phyloP scores from a whole-genome alignment of 441 rosid genomes.

The Populus hybrid region DNA sequence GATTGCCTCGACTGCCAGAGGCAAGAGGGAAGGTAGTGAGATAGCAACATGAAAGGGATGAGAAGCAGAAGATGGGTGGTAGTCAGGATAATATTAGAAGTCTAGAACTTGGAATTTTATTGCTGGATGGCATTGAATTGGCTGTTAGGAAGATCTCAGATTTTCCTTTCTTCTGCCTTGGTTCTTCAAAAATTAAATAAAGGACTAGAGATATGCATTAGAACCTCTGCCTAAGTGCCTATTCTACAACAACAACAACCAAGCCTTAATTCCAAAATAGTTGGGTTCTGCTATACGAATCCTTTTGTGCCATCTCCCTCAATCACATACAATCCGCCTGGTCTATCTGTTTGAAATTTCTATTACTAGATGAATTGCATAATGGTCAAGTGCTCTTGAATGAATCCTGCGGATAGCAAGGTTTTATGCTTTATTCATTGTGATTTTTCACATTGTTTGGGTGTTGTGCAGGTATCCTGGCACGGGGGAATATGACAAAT shows the following conservation, averaged over 20 bases:
- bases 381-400: not conserved
- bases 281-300: not conserved
- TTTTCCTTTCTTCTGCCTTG: not conserved
- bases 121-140: not conserved
- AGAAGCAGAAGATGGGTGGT: not conserved
- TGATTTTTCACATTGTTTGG: not conserved
- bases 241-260: too few species aligned
- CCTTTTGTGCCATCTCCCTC: not conserved
- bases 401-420: not conserved
- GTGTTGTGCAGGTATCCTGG: constrained; percentile 62
- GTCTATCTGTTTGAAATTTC: not conserved
- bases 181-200: not conserved
- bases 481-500: constrained; percentile 76
- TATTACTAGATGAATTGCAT: not conserved
- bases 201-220: not conserved
- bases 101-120: not conserved
- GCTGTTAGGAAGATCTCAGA: not conserved
- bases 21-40: not conserved
- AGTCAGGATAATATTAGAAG: not conserved
- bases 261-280: not conserved
- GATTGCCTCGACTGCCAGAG: not conserved
- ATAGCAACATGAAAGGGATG: not conserved
- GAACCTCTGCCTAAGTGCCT: not conserved
- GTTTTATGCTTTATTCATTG: not conserved
- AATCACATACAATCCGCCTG: not conserved